phyloP scores from a whole-genome alignment of 805 yeast genomes.

The Yarrowia yakushimensis region DNA sequence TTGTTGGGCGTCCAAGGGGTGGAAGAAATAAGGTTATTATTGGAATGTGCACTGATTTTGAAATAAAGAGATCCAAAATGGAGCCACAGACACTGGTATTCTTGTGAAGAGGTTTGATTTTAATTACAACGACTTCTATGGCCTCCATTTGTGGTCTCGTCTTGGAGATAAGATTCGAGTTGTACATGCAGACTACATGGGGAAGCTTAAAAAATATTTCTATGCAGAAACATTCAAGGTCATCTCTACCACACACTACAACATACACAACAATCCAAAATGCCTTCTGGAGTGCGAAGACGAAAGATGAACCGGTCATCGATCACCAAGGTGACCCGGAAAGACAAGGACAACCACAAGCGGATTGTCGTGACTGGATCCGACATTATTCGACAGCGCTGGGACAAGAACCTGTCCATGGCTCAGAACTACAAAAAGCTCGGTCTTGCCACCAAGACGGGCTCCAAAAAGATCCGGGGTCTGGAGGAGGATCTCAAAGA shows the following conservation, averaged over 20 bases:
- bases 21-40: not conserved
- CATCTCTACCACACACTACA: not conserved
- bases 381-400: conserved; percentile 80
- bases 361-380: conserved; percentile 64
- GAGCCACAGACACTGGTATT: not conserved
- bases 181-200: conserved; percentile 1
- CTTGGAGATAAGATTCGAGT: not conserved
- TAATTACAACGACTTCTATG: no score
- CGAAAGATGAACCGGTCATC: conserved; percentile 78
- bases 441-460: conserved; percentile 69
- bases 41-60: not conserved
- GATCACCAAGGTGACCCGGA: conserved; percentile 64
- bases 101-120: not conserved
- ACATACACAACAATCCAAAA: conserved; percentile 26
- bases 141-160: not conserved
- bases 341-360: conserved; percentile 65
- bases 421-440: conserved; percentile 80
- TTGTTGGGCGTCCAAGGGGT: not conserved
- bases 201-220: not conserved
- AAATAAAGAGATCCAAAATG: not conserved
- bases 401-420: conserved; percentile 82
- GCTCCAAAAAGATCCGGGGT: conserved; percentile 52
- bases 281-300: conserved; percentile 62
- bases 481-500: conserved; percentile 31
- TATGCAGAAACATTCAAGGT: not conserved